Percentiles rank a stretch among this genome's conserved stretches.
These are phyloP conservation scores for Raffaelea deltoideospora DNA, from an alignment of 2,329 filamentous ascomycete species.

Conservation along the genomic window DNA sequence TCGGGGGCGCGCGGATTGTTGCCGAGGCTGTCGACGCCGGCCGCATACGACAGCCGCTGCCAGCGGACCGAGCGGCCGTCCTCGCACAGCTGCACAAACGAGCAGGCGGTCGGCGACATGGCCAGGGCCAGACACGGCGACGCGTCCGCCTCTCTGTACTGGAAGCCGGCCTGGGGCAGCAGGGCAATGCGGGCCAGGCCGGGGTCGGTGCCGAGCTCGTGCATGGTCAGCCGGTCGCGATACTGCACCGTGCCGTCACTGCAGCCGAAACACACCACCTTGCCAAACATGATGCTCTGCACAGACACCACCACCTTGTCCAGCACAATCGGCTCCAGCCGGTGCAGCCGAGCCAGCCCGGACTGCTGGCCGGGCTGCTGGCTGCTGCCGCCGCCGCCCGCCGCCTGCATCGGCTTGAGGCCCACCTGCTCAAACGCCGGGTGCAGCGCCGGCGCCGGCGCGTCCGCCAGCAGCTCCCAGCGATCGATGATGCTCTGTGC, in stretches of 20 bases:
- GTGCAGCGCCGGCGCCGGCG: constrained; percentile 48
- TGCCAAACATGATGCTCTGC: constrained; percentile 54
- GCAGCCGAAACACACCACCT: constrained; percentile 55
- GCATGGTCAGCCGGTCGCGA: constrained; percentile 60
- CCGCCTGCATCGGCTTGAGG: constrained; percentile 14
- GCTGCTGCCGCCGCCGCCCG: too few relatives aligned
- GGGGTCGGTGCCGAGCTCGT: constrained; percentile 47
- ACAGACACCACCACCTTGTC: constrained; percentile 59
- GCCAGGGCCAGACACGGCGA: constrained; percentile 38
- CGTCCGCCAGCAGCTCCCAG: constrained; percentile 62
- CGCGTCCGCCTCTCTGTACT: constrained; percentile 48
- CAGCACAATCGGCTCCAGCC: constrained; percentile 50
- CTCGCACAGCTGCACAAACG: constrained; percentile 41
- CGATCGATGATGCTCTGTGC: constrained; percentile 62
- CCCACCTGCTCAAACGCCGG: constrained; percentile 64
- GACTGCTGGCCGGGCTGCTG: too few relatives aligned
- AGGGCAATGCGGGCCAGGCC: constrained; percentile 52
- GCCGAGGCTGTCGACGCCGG: too few relatives aligned
- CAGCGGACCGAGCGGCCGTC: constrained; percentile 44
- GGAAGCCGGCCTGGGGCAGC: constrained; percentile 64
- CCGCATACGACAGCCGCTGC: too few relatives aligned
- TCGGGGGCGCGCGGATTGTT: too few relatives aligned
- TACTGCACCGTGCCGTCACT: constrained; percentile 73
- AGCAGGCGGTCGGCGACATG: constrained; percentile 45
- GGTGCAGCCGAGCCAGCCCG: constrained; percentile 33